Conservation (phyloP, 257 asterid genomes). For the Solanum habrochaites region DNA sequence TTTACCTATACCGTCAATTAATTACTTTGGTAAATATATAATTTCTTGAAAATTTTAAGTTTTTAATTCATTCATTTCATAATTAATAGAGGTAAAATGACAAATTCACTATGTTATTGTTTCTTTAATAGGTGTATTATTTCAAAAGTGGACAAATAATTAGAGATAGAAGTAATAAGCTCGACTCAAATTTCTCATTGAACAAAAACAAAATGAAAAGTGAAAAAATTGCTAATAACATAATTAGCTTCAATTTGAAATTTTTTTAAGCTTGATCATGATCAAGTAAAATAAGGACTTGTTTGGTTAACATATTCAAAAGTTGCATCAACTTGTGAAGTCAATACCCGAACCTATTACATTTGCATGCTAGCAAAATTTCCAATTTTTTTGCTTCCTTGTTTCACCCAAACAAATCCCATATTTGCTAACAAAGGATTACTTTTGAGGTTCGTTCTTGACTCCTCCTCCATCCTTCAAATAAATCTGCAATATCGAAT, state of each 20-base stretch:
- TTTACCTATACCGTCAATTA: no score
- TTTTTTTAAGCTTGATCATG: not conserved
- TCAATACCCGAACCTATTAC: conserved; percentile 85
- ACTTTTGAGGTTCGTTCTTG: conserved; percentile 72
- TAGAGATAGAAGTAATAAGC: no score
- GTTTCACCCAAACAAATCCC: not conserved
- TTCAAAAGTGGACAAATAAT: no score
- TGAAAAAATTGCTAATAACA: not conserved
- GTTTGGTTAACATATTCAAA: not conserved
- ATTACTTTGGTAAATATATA: no score
- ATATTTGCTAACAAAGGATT: conserved; percentile 18
- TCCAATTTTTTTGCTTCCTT: not conserved
- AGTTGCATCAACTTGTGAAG: conserved; percentile 23
- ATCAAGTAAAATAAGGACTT: not conserved
- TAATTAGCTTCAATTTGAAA: not conserved
- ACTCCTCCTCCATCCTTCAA: conserved; percentile 30
- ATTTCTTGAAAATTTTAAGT: no score
- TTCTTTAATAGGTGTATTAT: no score
- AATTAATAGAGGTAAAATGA: no score
- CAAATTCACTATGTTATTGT: no score
- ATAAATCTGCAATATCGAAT: not conserved
- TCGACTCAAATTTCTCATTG: not conserved
- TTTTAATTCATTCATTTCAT: no score
- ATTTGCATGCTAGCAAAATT: conserved; percentile 16
- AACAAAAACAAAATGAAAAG: not conserved